Evolutionary conservation across 2,329 filamentous ascomycete genomes (phyloP), one percentile per base, ranked within the genome.

Genomic region (Metarhizium humberi): DNA sequence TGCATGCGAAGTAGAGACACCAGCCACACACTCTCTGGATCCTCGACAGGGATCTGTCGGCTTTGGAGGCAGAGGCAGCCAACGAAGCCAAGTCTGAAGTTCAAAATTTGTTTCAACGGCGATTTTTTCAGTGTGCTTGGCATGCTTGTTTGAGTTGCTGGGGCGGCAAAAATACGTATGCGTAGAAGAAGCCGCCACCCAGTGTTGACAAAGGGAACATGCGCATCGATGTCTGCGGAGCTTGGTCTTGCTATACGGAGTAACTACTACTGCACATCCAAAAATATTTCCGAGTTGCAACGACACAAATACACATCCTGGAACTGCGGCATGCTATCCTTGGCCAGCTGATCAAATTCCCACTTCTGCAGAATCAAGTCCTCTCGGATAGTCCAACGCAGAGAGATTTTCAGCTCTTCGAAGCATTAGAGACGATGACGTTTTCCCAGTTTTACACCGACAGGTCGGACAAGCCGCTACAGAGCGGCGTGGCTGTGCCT

Each of bases 401-500:
- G 13, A 11, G 7, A 45, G 13, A 16, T 10, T 16, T 7, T 10
- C 6, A 20, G 18, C 10, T 16, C 6, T 16, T 45, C 18, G 38
- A 40, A 40, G 38, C 38, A 40, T 16, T 40, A 16, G 38, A 40
- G 38, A 16, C 38, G 38, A 5, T 40, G 38, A 40, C 38, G 38
- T 40, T 40, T 25, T 16, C 38, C 1, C 8, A 16, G 11, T 50
- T 36, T 25, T 34, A 38, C 30, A 50, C 38, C 36, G 40, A 34
- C 20, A 30, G 6, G 20, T 25, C 52, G 43, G 52, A 32, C 52
- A 34, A n/a, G 45, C 52, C 52, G 25, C 43, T 30, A 30, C 51
- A 47, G 42, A 32, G 25, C 32, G 14, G 7, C 42, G 52, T 53
- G 52, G 52, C 52, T 53, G 52, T 53, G 48, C 32, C 7, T 20